Conservation (phyloP, 805 yeast genomes). For the Saccharomycopsis babjevae region DNA sequence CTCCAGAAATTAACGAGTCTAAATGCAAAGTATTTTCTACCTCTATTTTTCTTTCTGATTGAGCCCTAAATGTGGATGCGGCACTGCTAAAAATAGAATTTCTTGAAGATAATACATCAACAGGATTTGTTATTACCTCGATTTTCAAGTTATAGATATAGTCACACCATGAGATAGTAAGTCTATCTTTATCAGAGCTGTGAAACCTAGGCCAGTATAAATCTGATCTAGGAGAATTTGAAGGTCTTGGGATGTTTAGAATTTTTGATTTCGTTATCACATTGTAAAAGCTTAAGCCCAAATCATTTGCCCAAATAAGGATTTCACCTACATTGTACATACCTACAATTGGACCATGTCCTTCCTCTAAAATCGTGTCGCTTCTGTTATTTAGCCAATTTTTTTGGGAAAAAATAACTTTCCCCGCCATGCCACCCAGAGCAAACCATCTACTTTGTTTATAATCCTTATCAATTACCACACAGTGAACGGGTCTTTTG, state of each 20-base stretch:
- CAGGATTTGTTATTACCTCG: conserved; percentile 23
- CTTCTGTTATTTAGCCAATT: conserved; percentile 82
- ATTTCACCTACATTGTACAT: conserved; percentile 54
- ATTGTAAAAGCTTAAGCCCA: conserved; percentile 65
- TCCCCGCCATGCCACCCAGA: conserved; percentile 87
- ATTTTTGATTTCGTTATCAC: conserved; percentile 40
- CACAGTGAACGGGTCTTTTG: conserved; percentile 81
- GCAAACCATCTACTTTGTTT: conserved; percentile 51
- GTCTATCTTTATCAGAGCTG: conserved; percentile 51
- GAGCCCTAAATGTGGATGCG: conserved; percentile 40
- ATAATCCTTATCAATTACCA: conserved; percentile 68
- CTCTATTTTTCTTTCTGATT: conserved; percentile 34
- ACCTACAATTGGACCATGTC: conserved; percentile 61
- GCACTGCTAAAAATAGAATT: conserved; percentile 44
- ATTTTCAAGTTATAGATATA: conserved; percentile 62
- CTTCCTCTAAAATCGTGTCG: conserved; percentile 54
- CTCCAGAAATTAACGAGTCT: conserved; percentile 60
- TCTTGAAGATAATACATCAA: conserved; percentile 13
- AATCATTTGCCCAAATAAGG: conserved; percentile 74
- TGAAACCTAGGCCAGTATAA: conserved; percentile 74
- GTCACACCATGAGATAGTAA: conserved; percentile 76
- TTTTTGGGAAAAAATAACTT: conserved; percentile 59
- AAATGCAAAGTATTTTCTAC: conserved; percentile 31
- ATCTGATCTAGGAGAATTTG: conserved; percentile 55
- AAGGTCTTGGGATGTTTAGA: conserved; percentile 45